Evolutionary conservation across 805 yeast species (phyloP), one percentile per base, ranked within the genome.

Genomic region (Candida methanosorbosa): DNA sequence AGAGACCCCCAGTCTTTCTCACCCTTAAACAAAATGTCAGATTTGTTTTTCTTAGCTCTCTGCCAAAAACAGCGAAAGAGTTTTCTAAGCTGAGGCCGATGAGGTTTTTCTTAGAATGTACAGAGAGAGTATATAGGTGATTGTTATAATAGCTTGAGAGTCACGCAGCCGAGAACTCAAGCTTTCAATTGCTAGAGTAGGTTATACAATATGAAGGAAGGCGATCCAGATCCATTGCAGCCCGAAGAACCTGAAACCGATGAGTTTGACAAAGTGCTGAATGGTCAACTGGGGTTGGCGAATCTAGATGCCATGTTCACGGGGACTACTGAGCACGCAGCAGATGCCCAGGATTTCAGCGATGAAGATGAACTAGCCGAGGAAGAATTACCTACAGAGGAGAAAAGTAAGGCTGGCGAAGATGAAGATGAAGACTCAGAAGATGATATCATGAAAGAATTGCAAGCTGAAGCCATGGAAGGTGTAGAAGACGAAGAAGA

Each of bases 331-430:
- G 68, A 70, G 36, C 97, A 88, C 56, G 88, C 92, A 1, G 95
- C 75, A 6, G 90, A 88, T 55, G 98, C 98, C 9, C 65, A 87
- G 22, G 97, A 90, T 56, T 90, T 83, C 53, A 96, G 85, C 50
- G 95, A 85, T 53, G 94, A 84, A 49, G 97, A 88, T 45, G 97
- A 88, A 56, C 63, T 88, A 32, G 97, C 97, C 0, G 97, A 88
- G 18, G 96, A 88, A 30, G 94, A 84, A 37, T 52, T 65, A n/a
- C 24, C 13, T 13, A 26, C 65, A 1, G 66, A 59, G 21, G 66
- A 38, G 18, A 48, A 40, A 16, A 46, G 30, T 11, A 47, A 39
- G 14, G 45, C 32, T 4, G 49, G 32, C 4, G 47, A 25, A 21
- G 50, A 34, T 4, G 68, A 64, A 8, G 64, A 64, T 24, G 63